These are phyloP conservation scores for Pholiota molesta DNA, from an alignment of 768 basidiomycete species.

Conservation along the genomic window DNA sequence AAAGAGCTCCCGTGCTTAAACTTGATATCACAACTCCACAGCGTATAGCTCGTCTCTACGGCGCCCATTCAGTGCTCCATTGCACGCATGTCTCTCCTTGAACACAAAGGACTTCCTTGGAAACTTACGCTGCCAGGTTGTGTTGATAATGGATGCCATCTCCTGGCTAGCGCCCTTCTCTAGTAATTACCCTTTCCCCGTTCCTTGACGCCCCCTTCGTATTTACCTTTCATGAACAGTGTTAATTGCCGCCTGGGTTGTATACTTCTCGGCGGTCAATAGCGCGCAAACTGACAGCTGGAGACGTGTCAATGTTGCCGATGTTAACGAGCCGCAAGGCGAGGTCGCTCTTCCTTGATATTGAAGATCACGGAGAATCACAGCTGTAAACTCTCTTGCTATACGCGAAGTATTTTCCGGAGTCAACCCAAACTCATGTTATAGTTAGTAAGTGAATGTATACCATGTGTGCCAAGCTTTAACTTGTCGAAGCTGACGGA, in stretches of 20 bases:
- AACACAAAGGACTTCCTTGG: slow-evolving; percentile 8
- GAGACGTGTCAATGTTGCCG: slow-evolving; percentile 8
- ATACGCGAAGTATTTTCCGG: too few species aligned
- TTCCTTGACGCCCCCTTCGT: background rate
- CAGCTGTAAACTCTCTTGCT: background rate
- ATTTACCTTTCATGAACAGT: background rate
- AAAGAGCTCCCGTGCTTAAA: background rate
- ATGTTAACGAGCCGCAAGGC: background rate
- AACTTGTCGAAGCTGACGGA: background rate
- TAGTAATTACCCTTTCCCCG: slow-evolving; percentile 1
- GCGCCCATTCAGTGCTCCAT: slow-evolving; percentile 5
- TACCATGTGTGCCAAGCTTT: background rate
- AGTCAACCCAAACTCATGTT: too few species aligned
- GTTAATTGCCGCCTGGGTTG: slow-evolving; percentile 2
- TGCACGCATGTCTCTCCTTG: slow-evolving; percentile 3
- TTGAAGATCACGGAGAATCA: background rate
- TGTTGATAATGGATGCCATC: slow-evolving; percentile 4
- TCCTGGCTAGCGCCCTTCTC: slow-evolving; percentile 11
- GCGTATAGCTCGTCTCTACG: slow-evolving; percentile 7
- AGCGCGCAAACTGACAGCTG: background rate
- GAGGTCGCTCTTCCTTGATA: slow-evolving; percentile 1
- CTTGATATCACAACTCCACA: background rate
- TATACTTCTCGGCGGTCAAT: background rate
- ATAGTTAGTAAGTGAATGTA: background rate
- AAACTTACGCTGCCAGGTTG: slow-evolving; percentile 10